Base-by-base conservation (phyloP, 805 yeast species). In the Candida xiaguanensis region DNA sequence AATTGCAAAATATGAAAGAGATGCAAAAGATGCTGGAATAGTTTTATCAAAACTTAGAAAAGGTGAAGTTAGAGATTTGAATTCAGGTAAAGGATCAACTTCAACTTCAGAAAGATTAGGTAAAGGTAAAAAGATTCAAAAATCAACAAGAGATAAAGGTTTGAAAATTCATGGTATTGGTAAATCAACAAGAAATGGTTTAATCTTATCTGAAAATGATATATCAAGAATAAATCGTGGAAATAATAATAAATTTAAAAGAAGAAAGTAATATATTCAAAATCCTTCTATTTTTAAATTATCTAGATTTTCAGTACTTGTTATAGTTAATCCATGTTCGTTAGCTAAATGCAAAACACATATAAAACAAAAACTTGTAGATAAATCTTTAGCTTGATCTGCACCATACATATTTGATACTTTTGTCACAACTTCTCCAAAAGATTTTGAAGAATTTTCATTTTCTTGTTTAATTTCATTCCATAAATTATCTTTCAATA, bases 1-100 rank as follows among this genome's bases (percentile, higher is more conserved):
- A 46, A 75, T 78, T 14, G 56, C 64, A 17, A 75, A 75, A 50
- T 77, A 70, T 52, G 95, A 86, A 56, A 66, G 72, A 37, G 89
- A 86, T 36, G 97, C 99, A 6, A 74, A 69, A 45, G 91, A 91
- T 14, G 95, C 95, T 4, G 98, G 98, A 11, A 85, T 91, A 40
- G 74, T 93, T n/a, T 65, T 91, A 31, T 79, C 95, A 3, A 80
- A 75, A 51, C 79, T 73, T 19, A 72, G 70, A 50, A 82, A 80
- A 60, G 90, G 88, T 5, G 77, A 82, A 45, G 66, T 82, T 40
- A 69, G 93, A 51, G 67, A 67, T 40, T 53, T 77, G 46, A 70
- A 75, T 47, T 63, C 70, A 33, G 86, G 82, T 35, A 65, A 67
- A 40, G 79, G 81, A 6, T 71, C 72, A 13, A 74, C 79, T 11